Evolutionary conservation across 2,329 filamentous ascomycete genomes (phyloP), one percentile per base, ranked within the genome.

Genomic region (Calonectria hongkongensis): DNA sequence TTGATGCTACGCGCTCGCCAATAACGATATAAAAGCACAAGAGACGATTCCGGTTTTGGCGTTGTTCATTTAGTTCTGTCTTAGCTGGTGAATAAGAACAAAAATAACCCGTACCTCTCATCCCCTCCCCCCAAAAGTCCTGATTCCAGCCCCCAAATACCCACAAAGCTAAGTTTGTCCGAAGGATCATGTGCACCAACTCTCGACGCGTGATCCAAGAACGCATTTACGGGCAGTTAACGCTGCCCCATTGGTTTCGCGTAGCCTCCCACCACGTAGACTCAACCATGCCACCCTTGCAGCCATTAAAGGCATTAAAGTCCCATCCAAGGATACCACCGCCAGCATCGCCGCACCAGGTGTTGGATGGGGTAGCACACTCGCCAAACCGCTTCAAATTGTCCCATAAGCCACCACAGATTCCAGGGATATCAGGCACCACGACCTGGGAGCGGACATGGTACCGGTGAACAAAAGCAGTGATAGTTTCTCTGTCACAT

Each of bases 331-430:
- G 51, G 18, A 56, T 56, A 16, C 51, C 51, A 21, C 12, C 6
- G 18, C 51, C 51, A 33, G 51, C 51, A 56, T 56, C 51, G 10
- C 51, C 51, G 4, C 51, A 56, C 51, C 51, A 56, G 10, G 51
- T 56, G n/a, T 56, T 56, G 18, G 51, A 56, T 36, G 51, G 51
- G 18, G 51, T 56, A 8, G 30, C 51, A 33, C 51, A 56, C 28
- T 56, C 51, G 51, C 51, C 51, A 6, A 56, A 56, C 15, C 30
- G 51, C 51, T 56, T 56, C 4, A 56, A 30, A 30, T 56, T 56
- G 18, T 33, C 51, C 51, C 51, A 56, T 4, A 56, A 18, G n/a
- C 51, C 51, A 4, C 51, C 51, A 13, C 51, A 56, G 30, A 36
- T 33, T 15, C 51, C 51, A 15, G 51, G 51, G 10, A 56, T 56